Conservation (phyloP, 2,329 filamentous ascomycete genomes). For the Rhinocladiella mackenziei region DNA sequence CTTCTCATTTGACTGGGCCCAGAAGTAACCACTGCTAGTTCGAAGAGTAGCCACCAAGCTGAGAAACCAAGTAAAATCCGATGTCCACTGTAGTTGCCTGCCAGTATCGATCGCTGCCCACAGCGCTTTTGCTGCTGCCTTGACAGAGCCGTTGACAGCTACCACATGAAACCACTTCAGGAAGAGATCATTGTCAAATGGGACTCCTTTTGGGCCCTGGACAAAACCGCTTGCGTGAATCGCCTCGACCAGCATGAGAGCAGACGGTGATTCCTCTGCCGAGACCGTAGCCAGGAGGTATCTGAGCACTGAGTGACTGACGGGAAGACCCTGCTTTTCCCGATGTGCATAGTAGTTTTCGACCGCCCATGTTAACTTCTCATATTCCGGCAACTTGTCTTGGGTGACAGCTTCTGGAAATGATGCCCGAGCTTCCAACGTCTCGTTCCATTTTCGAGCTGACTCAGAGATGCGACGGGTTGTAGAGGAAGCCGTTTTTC, state of each 20-base stretch:
- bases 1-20: too few relatives aligned
- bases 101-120: constrained; percentile 20
- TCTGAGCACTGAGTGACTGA: constrained; percentile 18
- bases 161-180: constrained; percentile 21
- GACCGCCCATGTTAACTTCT: constrained; percentile 6
- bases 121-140: constrained; percentile 8
- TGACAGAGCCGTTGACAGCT: constrained; percentile 4
- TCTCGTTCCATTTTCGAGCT: neutral
- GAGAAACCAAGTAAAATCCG: constrained; percentile 8
- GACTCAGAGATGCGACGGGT: neutral
- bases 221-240: constrained; percentile 20
- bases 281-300: constrained; percentile 6
- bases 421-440: neutral
- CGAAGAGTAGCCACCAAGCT: too few relatives aligned
- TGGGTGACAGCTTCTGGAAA: constrained; percentile 5
- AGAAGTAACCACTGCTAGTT: too few relatives aligned
- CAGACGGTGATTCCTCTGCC: constrained; percentile 9
- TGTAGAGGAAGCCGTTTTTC: neutral
- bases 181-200: constrained; percentile 19
- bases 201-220: constrained; percentile 10
- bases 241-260: constrained; percentile 14
- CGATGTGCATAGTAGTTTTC: constrained; percentile 9
- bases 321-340: constrained; percentile 2
- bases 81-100: constrained; percentile 11
- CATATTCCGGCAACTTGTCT: neutral